phyloP scores from a whole-genome alignment of 768 basidiomycete species.

The Macrolepiota albuminosa region DNA sequence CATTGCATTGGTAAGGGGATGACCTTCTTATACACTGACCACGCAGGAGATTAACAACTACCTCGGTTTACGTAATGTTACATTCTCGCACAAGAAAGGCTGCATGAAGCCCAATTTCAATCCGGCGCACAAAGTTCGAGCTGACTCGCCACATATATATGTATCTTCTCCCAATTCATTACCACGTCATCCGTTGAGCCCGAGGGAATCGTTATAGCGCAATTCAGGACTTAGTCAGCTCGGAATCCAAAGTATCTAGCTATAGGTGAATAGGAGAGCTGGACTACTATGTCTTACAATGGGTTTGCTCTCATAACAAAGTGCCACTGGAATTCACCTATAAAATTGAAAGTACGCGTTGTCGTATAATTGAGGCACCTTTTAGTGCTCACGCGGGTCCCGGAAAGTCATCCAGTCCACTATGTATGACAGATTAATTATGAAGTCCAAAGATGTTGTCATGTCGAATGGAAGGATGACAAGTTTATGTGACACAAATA shows the following conservation, averaged over 20 bases:
- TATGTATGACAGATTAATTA: neutral
- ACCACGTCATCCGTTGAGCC: neutral
- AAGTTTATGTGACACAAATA: neutral
- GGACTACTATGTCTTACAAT: neutral
- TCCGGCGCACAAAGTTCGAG: neutral
- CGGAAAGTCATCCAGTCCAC: neutral
- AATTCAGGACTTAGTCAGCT: neutral
- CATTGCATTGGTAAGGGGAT: conserved; percentile 28
- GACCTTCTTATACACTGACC: conserved; percentile 8
- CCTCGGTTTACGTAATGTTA: neutral
- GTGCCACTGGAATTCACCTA: neutral
- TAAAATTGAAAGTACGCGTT: neutral
- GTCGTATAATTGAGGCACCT: too few species aligned
- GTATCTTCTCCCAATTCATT: neutral
- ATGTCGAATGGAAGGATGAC: neutral
- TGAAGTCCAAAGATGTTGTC: neutral
- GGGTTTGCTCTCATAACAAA: neutral
- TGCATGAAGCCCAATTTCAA: neutral
- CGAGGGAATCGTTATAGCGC: neutral
- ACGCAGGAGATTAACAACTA: neutral
- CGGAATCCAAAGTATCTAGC: neutral
- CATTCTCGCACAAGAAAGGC: neutral
- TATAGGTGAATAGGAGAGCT: neutral
- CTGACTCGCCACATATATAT: neutral
- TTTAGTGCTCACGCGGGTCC: neutral